phyloP scores from a whole-genome alignment of 2,329 filamentous ascomycete species.

The Boeremia exigua region DNA sequence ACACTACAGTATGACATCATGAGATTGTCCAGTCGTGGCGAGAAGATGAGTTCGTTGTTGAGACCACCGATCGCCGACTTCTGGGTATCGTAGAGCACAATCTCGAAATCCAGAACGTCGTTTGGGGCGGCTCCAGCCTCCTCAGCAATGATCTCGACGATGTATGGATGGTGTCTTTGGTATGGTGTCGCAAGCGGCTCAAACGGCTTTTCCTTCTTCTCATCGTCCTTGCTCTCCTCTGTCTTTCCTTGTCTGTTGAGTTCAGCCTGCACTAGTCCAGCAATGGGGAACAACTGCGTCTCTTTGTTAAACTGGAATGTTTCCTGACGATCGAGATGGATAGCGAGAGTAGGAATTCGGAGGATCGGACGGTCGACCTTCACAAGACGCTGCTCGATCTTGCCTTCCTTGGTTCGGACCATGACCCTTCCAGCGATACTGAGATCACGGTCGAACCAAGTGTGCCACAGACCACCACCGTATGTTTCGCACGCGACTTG shows the following conservation, averaged over 20 bases:
- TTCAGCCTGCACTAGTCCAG: slow-evolving; percentile 84
- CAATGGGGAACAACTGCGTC: slow-evolving; percentile 91
- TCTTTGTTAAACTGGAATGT: slow-evolving; percentile 97
- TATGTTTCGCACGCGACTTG: slow-evolving; percentile 98
- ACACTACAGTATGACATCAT: slow-evolving; percentile 96
- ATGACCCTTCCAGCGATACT: slow-evolving; percentile 88
- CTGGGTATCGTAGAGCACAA: slow-evolving; percentile 96
- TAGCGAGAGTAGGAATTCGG: slow-evolving; percentile 89
- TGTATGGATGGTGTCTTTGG: slow-evolving; percentile 85
- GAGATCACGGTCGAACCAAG: slow-evolving; percentile 95
- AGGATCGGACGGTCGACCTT: slow-evolving; percentile 91
- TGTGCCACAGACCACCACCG: slow-evolving; percentile 96
- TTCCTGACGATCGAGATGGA: slow-evolving; percentile 86
- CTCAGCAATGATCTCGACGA: slow-evolving; percentile 83
- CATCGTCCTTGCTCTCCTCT: slow-evolving; percentile 55
- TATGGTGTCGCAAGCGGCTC: slow-evolving; percentile 77
- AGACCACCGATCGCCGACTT: slow-evolving; percentile 87
- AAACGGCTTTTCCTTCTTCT: slow-evolving; percentile 58
- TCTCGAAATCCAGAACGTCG: slow-evolving; percentile 89
- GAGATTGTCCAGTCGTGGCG: slow-evolving; percentile 92
- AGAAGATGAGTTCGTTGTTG: slow-evolving; percentile 94
- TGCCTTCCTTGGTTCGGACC: slow-evolving; percentile 74
- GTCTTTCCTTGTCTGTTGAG: slow-evolving; percentile 75
- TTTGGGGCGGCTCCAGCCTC: slow-evolving; percentile 74
- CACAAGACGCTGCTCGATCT: slow-evolving; percentile 82